phyloP scores from a whole-genome alignment of 2,329 filamentous ascomycete species.

The Penicillium nordicum region DNA sequence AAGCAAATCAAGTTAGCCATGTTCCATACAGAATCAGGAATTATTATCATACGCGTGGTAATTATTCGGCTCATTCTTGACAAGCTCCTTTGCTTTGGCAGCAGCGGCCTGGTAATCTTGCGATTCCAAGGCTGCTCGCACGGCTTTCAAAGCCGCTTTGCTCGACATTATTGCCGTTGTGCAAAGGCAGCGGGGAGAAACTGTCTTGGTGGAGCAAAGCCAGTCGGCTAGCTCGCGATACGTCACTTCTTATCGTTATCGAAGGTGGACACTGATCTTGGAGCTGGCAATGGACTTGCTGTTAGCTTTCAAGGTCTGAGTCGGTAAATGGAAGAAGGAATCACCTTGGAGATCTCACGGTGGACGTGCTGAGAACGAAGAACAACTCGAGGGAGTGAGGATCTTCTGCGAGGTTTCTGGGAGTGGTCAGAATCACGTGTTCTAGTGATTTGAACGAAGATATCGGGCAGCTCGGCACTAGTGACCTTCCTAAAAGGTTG shows the following conservation, averaged over 20 bases:
- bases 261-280: neutral
- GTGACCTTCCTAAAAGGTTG: neutral
- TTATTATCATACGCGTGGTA: conserved; percentile 67
- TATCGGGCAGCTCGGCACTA: neutral
- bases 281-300: neutral
- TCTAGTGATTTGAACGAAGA: neutral
- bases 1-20: conserved; percentile 10
- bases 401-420: neutral
- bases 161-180: conserved; percentile 35
- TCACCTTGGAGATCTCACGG: neutral
- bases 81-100: conserved; percentile 63
- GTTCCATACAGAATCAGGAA: neutral
- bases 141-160: conserved; percentile 77
- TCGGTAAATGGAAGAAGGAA: neutral
- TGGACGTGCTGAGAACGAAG: neutral
- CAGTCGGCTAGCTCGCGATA: conserved; percentile 21
- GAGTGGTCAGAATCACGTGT: conserved; percentile 3
- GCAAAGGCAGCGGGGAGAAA: conserved; percentile 21
- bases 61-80: conserved; percentile 70
- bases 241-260: conserved; percentile 27
- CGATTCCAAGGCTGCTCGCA: conserved; percentile 72
- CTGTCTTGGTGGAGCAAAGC: conserved; percentile 17
- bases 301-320: neutral
- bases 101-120: conserved; percentile 76
- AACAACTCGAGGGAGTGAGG: neutral